Evolutionary conservation across 345 rosid genomes (phyloP).

Genomic region (Corchorus capsularis): DNA sequence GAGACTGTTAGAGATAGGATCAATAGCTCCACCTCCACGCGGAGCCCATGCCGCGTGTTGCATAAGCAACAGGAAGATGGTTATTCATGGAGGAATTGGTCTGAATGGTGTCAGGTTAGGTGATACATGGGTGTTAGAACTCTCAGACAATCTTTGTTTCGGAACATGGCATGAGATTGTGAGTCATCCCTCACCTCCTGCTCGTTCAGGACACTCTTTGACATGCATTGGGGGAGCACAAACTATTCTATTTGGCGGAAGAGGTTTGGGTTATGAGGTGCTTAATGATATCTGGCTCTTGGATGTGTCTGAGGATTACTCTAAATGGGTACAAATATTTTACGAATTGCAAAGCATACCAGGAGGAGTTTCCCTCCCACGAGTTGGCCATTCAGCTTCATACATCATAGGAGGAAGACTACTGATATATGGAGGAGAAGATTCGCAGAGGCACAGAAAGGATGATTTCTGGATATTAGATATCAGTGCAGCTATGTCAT

Average conservation of each 20-base stretch:
- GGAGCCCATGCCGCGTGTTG: slow-evolving; percentile 95
- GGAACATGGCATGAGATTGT: slow-evolving; percentile 71
- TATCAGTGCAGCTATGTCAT: slow-evolving; percentile 42
- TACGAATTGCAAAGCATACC: slow-evolving; percentile 60
- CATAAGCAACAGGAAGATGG: slow-evolving; percentile 65
- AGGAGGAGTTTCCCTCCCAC: slow-evolving; percentile 57
- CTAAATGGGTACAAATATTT: slow-evolving; percentile 64
- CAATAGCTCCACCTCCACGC: slow-evolving; percentile 68
- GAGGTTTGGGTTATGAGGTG: slow-evolving; percentile 85
- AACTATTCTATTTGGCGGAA: slow-evolving; percentile 81
- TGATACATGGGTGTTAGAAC: slow-evolving; percentile 84
- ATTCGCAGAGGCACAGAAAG: slow-evolving; percentile 73
- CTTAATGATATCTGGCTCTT: slow-evolving; percentile 84
- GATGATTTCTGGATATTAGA: slow-evolving; percentile 90
- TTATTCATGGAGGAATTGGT: slow-evolving; percentile 89
- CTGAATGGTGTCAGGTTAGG: slow-evolving; percentile 63
- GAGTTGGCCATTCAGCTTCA: slow-evolving; percentile 96
- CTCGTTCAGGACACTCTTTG: slow-evolving; percentile 93
- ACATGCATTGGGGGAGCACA: slow-evolving; percentile 60
- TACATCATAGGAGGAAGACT: slow-evolving; percentile 69
- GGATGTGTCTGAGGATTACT: slow-evolving; percentile 44
- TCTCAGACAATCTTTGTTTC: slow-evolving; percentile 52
- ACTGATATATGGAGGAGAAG: slow-evolving; percentile 93
- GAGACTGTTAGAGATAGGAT: slow-evolving; percentile 62
- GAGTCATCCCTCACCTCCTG: slow-evolving; percentile 67